Conservation (phyloP, 2,329 filamentous ascomycete species). For the Sclerotinia spermophila region DNA sequence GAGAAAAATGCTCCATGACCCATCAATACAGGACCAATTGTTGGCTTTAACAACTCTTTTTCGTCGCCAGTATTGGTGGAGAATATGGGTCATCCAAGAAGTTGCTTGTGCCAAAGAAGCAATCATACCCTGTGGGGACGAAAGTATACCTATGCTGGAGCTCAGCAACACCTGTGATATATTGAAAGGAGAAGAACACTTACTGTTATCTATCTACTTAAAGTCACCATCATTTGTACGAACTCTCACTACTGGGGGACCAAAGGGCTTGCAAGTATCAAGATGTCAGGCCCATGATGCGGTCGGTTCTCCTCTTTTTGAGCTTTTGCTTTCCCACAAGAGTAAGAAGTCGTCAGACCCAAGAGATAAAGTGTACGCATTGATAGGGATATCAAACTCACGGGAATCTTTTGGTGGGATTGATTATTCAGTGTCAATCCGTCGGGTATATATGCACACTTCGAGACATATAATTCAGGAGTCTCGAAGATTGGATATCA, state of each 20-base stretch:
- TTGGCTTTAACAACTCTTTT: constrained; percentile 38
- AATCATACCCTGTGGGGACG: constrained; percentile 40
- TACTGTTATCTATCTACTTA: constrained; percentile 25
- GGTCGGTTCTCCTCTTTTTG: constrained; percentile 27
- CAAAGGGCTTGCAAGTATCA: constrained; percentile 28
- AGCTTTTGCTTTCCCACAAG: constrained; percentile 31
- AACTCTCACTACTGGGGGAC: constrained; percentile 28
- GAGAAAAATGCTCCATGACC: constrained; percentile 20
- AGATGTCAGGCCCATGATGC: constrained; percentile 22
- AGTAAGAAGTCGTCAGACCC: constrained; percentile 34
- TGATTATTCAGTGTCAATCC: constrained; percentile 28
- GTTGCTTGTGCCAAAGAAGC: constrained; percentile 39
- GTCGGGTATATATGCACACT: constrained; percentile 29
- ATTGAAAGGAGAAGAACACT: constrained; percentile 21
- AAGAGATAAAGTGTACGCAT: constrained; percentile 34
- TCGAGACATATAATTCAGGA: constrained; percentile 30
- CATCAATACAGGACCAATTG: constrained; percentile 27
- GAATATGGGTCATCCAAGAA: constrained; percentile 45
- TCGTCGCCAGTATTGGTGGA: constrained; percentile 41
- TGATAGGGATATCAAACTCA: constrained; percentile 31
- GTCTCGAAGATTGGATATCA: constrained; percentile 29
- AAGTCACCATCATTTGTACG: constrained; percentile 23
- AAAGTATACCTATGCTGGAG: constrained; percentile 39
- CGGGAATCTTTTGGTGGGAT: constrained; percentile 26
- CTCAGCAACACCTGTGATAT: constrained; percentile 34